Conservation (phyloP, 1,284 basidiomycete species). For the Serendipita sp. region DNA sequence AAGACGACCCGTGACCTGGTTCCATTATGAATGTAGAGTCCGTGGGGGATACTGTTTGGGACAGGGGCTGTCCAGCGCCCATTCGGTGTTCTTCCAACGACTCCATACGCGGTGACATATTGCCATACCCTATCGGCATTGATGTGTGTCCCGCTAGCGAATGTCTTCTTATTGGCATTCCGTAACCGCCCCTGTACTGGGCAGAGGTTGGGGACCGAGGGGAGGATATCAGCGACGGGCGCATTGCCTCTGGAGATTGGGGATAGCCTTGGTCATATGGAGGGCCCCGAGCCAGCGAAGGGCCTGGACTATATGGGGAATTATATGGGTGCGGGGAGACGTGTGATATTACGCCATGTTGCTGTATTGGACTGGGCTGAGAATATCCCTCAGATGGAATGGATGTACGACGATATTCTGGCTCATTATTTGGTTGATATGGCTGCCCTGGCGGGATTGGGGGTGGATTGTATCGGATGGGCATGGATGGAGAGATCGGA, state of each 20-base stretch:
- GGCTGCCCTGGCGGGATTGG: not conserved
- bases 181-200: not conserved
- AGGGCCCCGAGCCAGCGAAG: not conserved
- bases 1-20: not conserved
- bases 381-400: not conserved
- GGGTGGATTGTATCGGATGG: not conserved
- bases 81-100: not conserved
- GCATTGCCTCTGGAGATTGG: not conserved
- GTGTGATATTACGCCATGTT: not conserved
- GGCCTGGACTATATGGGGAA: not conserved
- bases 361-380: not conserved
- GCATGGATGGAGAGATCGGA: not conserved
- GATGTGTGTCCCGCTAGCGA: not conserved
- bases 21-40: slow-evolving; percentile 3
- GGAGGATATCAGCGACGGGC: not conserved
- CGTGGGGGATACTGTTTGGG: not conserved
- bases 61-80: not conserved
- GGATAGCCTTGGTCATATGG: not conserved
- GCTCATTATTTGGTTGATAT: not conserved
- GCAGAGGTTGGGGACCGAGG: not conserved
- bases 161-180: not conserved
- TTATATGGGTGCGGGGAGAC: not conserved
- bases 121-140: not conserved
- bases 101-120: not conserved
- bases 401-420: not conserved